Percentiles rank a stretch among this genome's conserved stretches.
Conservation (phyloP, 2,329 filamentous ascomycete species). For the Claviceps quebecensis region DNA sequence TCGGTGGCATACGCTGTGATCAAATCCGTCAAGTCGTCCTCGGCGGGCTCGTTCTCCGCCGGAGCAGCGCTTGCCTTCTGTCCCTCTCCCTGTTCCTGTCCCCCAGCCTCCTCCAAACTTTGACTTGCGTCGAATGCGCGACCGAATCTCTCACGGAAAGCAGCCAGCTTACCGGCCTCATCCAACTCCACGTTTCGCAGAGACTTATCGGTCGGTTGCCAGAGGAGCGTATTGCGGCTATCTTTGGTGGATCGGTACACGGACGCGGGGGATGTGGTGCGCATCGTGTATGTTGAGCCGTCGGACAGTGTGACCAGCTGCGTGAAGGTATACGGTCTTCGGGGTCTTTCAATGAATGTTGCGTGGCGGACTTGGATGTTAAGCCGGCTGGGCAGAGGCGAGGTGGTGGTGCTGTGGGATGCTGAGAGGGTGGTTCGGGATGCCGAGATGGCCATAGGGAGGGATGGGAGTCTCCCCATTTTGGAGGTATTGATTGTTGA, state of each 20-base stretch:
- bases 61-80: neutral
- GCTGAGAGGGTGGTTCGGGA: slow-evolving; percentile 12
- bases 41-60: slow-evolving; percentile 11
- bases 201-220: slow-evolving; percentile 75
- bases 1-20: slow-evolving; percentile 35
- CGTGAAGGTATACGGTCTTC: slow-evolving; percentile 92
- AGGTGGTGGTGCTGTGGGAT: slow-evolving; percentile 13
- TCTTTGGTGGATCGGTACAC: slow-evolving; percentile 58
- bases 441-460: slow-evolving; percentile 16
- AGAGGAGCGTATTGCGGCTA: slow-evolving; percentile 74
- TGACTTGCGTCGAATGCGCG: slow-evolving; percentile 58
- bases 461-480: slow-evolving; percentile 18
- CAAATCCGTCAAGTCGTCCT: slow-evolving; percentile 31
- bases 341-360: slow-evolving; percentile 73
- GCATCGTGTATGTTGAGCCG: slow-evolving; percentile 69
- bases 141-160: slow-evolving; percentile 77
- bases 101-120: slow-evolving; percentile 17
- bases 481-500: neutral
- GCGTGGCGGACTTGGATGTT: slow-evolving; percentile 58
- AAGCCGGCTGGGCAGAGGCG: slow-evolving; percentile 13
- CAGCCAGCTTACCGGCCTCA: slow-evolving; percentile 77
- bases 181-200: slow-evolving; percentile 85
- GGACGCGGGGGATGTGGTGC: slow-evolving; percentile 57
- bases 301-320: slow-evolving; percentile 88
- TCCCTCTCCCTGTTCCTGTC: slow-evolving; percentile 13